Evolutionary conservation across 2,329 filamentous ascomycete species (phyloP).

Genomic region (Fonsecaea pedrosoi): DNA sequence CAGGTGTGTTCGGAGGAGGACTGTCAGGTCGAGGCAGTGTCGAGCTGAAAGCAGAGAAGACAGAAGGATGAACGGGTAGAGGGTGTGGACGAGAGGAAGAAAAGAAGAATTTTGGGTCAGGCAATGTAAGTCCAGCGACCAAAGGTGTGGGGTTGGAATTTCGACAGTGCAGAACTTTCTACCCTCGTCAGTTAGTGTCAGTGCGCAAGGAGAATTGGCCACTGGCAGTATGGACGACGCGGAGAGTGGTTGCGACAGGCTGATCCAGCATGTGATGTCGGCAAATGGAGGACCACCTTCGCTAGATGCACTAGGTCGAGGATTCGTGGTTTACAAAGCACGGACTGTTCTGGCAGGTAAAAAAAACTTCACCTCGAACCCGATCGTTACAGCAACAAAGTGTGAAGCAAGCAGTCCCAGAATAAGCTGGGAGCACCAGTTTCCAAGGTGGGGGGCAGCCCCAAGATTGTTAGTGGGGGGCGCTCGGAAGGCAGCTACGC

Average conservation of each 20-base stretch:
- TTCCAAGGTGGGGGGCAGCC: slow-evolving; percentile 1
- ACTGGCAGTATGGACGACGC: not conserved
- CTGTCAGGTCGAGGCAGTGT: slow-evolving; percentile 1
- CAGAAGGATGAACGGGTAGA: slow-evolving; percentile 23
- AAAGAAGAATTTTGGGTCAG: slow-evolving; percentile 35
- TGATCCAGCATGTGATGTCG: slow-evolving; percentile 8
- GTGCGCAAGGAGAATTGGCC: not conserved
- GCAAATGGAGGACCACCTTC: not conserved
- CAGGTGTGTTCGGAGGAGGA: slow-evolving; percentile 15
- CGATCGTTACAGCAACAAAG: not conserved
- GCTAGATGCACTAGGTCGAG: not conserved
- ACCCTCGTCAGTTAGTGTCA: slow-evolving; percentile 12
- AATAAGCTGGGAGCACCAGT: slow-evolving; percentile 1
- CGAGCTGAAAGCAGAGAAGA: slow-evolving; percentile 27
- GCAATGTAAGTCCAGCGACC: slow-evolving; percentile 8
- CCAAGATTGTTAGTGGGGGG: slow-evolving; percentile 11
- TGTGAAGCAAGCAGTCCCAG: not conserved
- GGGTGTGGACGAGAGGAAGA: slow-evolving; percentile 30
- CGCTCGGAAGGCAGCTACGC: slow-evolving; percentile 9
- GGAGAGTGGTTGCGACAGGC: not conserved
- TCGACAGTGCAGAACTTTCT: slow-evolving; percentile 23
- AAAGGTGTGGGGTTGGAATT: slow-evolving; percentile 31
- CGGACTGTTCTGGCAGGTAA: slow-evolving; percentile 1
- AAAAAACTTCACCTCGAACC: slow-evolving; percentile 1
- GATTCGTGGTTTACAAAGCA: not conserved